A percentile compares a stretch with the other conserved stretches of the same genome.
phyloP scores from a whole-genome alignment of 495 filamentous ascomycete species.

The Glonium stellatum region DNA sequence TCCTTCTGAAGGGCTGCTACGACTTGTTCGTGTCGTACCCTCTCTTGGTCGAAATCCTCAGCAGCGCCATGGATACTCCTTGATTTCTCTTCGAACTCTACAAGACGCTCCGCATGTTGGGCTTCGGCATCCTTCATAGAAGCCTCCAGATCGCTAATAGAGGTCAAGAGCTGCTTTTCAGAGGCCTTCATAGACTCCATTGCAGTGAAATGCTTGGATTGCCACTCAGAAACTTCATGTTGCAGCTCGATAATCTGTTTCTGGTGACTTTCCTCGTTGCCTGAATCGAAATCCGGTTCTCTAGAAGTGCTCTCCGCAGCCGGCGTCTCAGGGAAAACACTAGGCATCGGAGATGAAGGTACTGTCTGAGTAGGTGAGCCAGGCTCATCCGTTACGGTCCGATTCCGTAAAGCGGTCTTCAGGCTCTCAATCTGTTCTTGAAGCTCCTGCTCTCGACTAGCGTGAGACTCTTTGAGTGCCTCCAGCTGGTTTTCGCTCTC shows the following conservation, averaged over 20 bases:
- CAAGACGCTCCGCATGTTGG: conserved; percentile 29
- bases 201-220: conserved; percentile 63
- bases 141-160: conserved; percentile 63
- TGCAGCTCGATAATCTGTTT: conserved; percentile 66
- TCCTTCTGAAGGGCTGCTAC: conserved; percentile 62
- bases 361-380: conserved; percentile 14
- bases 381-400: conserved; percentile 8
- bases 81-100: conserved; percentile 14
- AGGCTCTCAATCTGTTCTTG: conserved; percentile 60
- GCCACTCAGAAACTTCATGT: conserved; percentile 65
- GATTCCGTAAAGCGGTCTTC: conserved; percentile 38
- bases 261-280: conserved; percentile 39
- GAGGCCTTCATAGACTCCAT: conserved; percentile 65
- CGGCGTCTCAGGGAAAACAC: conserved; percentile 26
- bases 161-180: conserved; percentile 64
- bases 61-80: conserved; percentile 27
- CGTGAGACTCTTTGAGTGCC: conserved; percentile 64
- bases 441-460: conserved; percentile 66
- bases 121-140: conserved; percentile 38
- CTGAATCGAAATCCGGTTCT: conserved; percentile 28
- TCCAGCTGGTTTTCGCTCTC: conserved; percentile 76
- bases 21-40: conserved; percentile 54
- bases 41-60: conserved; percentile 45
- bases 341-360: conserved; percentile 23
- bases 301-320: conserved; percentile 19